Conservation (phyloP, 106 monocot genomes). For the Vanilla planifolia region DNA sequence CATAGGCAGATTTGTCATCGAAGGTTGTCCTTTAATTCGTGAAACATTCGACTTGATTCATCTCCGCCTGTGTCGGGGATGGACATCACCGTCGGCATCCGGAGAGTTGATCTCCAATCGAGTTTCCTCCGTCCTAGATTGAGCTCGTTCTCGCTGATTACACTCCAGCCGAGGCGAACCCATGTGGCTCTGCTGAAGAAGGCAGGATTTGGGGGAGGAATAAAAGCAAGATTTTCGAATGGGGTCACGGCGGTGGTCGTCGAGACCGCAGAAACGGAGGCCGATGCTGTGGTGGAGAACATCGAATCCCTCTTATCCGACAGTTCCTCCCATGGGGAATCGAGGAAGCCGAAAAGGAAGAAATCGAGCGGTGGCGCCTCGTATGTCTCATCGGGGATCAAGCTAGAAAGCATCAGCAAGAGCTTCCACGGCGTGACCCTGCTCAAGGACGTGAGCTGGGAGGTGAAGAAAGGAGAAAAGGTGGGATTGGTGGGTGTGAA, state of each 20-base stretch:
- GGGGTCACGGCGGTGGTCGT: conserved; percentile 15
- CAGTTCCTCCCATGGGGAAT: conserved; percentile 5
- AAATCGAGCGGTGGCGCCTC: conserved; percentile 54
- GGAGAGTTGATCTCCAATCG: conserved; percentile 43
- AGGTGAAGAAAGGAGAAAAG: conserved; percentile 94
- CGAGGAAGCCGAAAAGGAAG: conserved; percentile 43
- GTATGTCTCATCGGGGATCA: conserved; percentile 77
- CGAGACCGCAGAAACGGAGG: conserved; percentile 22
- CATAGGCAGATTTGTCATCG: too few species aligned
- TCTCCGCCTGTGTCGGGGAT: conserved; percentile 22
- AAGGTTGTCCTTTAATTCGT: too few species aligned
- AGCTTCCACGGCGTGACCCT: conserved; percentile 79
- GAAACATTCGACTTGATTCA: neutral
- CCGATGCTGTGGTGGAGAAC: conserved; percentile 24
- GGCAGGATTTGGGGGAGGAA: conserved; percentile 12
- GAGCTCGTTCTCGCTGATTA: neutral
- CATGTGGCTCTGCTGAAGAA: conserved; percentile 6
- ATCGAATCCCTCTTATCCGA: conserved; percentile 65
- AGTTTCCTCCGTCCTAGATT: conserved; percentile 14
- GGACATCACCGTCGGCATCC: conserved; percentile 60
- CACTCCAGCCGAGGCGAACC: neutral
- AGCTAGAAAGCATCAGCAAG: conserved; percentile 79
- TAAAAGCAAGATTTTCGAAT: conserved; percentile 10
- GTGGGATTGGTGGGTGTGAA: conserved; percentile 96
- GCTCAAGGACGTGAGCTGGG: conserved; percentile 88